phyloP scores from a whole-genome alignment of 306 rosid species.

The Malus fusca region DNA sequence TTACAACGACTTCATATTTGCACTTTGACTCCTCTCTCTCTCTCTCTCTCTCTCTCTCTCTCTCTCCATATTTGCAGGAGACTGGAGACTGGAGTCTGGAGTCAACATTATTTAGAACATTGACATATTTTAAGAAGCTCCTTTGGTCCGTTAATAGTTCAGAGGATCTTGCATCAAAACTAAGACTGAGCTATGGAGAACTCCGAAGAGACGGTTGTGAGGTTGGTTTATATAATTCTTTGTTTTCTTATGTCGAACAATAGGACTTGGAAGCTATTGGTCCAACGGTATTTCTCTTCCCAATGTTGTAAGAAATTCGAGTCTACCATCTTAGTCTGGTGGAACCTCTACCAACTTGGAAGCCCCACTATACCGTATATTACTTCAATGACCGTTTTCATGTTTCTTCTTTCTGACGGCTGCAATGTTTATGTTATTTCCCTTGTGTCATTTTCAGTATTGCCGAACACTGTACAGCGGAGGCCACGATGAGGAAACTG shows the following conservation, averaged over 20 bases:
- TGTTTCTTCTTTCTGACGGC: neutral
- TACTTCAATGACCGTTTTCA: neutral
- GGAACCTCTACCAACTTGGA: too few relatives aligned
- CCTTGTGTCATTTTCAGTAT: neutral
- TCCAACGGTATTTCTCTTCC: too few relatives aligned
- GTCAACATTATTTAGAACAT: too few relatives aligned
- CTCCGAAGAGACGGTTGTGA: neutral
- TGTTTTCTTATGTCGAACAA: neutral
- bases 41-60: too few relatives aligned
- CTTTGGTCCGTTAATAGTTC: too few relatives aligned
- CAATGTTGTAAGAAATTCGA: too few relatives aligned
- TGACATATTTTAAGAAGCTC: too few relatives aligned
- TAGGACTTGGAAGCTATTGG: neutral
- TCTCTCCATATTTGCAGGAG: too few relatives aligned
- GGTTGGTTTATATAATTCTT: neutral
- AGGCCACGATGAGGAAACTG: neutral
- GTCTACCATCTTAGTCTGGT: too few relatives aligned
- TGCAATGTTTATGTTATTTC: neutral
- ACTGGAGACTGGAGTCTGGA: too few relatives aligned
- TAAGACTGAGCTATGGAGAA: neutral
- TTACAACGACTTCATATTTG: too few relatives aligned
- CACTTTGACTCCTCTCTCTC: too few relatives aligned
- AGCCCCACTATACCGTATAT: neutral
- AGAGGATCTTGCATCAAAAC: neutral
- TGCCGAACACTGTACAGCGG: neutral